These are phyloP conservation scores for Holtermanniella nyarrowii DNA, from an alignment of 768 basidiomycete genomes.

Conservation along the genomic window DNA sequence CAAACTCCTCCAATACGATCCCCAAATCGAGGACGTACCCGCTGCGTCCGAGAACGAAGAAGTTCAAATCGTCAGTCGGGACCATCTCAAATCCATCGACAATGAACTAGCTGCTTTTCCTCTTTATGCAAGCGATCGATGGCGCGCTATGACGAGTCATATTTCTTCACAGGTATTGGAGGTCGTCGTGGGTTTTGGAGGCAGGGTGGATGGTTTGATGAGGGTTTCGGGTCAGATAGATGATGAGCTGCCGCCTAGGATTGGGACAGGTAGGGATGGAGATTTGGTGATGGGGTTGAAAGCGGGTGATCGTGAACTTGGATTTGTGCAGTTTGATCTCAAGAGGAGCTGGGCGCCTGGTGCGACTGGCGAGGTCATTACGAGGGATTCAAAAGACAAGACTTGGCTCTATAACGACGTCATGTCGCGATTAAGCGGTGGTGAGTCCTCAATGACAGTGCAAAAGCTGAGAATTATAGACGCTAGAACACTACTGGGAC, in stretches of 20 bases:
- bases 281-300: slow-evolving; percentile 4
- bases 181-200: slow-evolving; percentile 31
- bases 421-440: slow-evolving; percentile 15
- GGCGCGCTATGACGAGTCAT: slow-evolving; percentile 27
- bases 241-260: slow-evolving; percentile 4
- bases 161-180: slow-evolving; percentile 24
- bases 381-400: slow-evolving; percentile 40
- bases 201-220: slow-evolving; percentile 34
- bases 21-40: slow-evolving; percentile 22
- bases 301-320: slow-evolving; percentile 13
- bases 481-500: slow-evolving; percentile 29
- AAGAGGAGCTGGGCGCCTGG: slow-evolving; percentile 42
- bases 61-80: slow-evolving; percentile 26
- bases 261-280: not conserved
- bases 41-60: slow-evolving; percentile 2
- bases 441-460: slow-evolving; percentile 22
- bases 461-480: slow-evolving; percentile 20
- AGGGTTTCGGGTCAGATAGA: slow-evolving; percentile 29
- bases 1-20: slow-evolving; percentile 30
- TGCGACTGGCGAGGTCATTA: slow-evolving; percentile 41
- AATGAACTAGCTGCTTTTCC: slow-evolving; percentile 41
- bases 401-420: slow-evolving; percentile 41
- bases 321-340: slow-evolving; percentile 36
- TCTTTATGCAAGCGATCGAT: slow-evolving; percentile 23
- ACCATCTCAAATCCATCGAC: slow-evolving; percentile 40